Base-by-base conservation (phyloP, 805 yeast species). In the Wickerhamomyces bovis region DNA sequence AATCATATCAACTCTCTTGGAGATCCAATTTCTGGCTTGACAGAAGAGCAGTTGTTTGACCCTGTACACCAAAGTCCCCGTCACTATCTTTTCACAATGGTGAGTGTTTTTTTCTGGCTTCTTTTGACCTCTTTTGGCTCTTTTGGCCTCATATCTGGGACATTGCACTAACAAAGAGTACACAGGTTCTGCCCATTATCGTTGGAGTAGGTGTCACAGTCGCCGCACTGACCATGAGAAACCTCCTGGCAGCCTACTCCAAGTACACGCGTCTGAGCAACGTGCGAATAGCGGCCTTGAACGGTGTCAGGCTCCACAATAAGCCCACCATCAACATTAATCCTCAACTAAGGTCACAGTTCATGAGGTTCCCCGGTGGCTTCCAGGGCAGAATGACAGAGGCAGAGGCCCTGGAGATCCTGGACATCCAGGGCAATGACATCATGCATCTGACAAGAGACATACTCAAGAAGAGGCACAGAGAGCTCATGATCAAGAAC, bases 401-500 rank as follows among this genome's bases (percentile, higher is more conserved):
- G 48, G 69, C 72, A 42, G 95, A 85, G 56, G 92, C 92, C 5
- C 64, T 83, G 38, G 71, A 79, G 56, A 78, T 85, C 7, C 65
- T 85, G 43, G 78, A 77, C 50, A 80, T 85, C 46, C 69, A 72
- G 33, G 76, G 78, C 19, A 66, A 76, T 20, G 85, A 78, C 47
- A 76, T 84, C 43, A 65, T 79, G 44, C 66, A 70, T 46, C 56
- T 82, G 30, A 67, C 72, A 38, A 64, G 61, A 26, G 71, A 72
- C 12, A 60, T 76, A 53, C 70, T 92, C 54, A 83, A 83, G 64
- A 81, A 77, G 50, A 79, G 81, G 47, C 95, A 89, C 62, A 74
- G 95, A 58, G 70, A 69, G 50, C 74, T 84, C 61, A 89, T 88
- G 95, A 69, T 88, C 66, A 69, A 78, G 12, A 88, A 88, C 63